These are phyloP conservation scores for Aureobasidium sp. DNA, from an alignment of 2,329 filamentous ascomycete genomes.

Conservation along the genomic window DNA sequence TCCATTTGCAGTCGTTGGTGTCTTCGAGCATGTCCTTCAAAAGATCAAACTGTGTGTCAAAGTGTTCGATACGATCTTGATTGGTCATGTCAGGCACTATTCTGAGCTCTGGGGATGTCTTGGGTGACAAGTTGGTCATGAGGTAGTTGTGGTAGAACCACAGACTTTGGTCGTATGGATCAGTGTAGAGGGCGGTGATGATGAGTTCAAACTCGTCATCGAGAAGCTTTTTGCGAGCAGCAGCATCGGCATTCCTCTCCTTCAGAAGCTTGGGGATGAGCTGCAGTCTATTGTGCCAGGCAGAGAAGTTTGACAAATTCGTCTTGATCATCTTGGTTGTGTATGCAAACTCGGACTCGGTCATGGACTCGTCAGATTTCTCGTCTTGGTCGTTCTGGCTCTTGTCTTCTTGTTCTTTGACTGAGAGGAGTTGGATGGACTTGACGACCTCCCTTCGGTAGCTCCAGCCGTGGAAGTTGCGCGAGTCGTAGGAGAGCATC, in stretches of 20 bases:
- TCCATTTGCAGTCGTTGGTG: conserved; percentile 73
- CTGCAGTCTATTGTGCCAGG: conserved; percentile 87
- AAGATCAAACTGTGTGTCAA: conserved; percentile 64
- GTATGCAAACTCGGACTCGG: conserved; percentile 77
- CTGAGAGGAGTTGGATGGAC: conserved; percentile 57
- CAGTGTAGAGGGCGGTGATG: conserved; percentile 72
- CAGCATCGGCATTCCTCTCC: conserved; percentile 59
- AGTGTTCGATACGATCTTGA: conserved; percentile 57
- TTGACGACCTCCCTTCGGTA: conserved; percentile 75
- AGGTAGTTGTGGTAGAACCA: conserved; percentile 97
- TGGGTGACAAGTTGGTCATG: conserved; percentile 57
- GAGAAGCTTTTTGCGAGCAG: conserved; percentile 60
- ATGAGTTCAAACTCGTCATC: conserved; percentile 72
- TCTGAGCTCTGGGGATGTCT: conserved; percentile 44
- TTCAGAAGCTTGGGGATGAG: conserved; percentile 70
- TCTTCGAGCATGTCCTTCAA: conserved; percentile 62
- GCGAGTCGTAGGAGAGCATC: conserved; percentile 77
- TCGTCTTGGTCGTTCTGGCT: neutral
- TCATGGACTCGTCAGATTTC: conserved; percentile 48
- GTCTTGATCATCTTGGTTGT: conserved; percentile 78
- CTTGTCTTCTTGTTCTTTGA: conserved; percentile 26
- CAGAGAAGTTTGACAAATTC: conserved; percentile 94
- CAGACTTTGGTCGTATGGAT: conserved; percentile 88
- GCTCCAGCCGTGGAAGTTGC: conserved; percentile 96
- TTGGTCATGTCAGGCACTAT: conserved; percentile 59